These are phyloP conservation scores for Naegleria gruberi DNA, from an alignment of 208 protist species.

Conservation along the genomic window DNA sequence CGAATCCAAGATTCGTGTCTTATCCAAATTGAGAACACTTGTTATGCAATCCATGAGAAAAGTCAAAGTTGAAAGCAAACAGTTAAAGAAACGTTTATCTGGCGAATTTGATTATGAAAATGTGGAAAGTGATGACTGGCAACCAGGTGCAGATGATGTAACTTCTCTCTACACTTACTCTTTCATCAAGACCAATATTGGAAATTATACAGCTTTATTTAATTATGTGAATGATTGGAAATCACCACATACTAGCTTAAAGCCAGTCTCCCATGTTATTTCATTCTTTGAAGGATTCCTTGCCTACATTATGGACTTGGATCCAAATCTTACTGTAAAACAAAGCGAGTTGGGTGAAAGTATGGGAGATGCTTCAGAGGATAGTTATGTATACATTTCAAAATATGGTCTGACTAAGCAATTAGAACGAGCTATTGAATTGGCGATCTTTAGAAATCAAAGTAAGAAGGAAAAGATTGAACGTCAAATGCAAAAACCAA, in stretches of 20 bases:
- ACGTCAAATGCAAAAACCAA: neutral
- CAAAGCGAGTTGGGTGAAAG: neutral
- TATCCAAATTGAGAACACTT: neutral
- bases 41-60: neutral
- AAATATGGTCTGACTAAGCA: neutral
- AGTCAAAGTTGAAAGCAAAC: neutral
- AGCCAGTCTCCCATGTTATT: neutral
- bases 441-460: neutral
- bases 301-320: neutral
- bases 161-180: neutral
- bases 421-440: neutral
- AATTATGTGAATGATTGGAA: slow-evolving; percentile 11
- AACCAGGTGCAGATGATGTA: slow-evolving; percentile 14
- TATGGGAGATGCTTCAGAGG: neutral
- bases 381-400: neutral
- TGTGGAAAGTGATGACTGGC: neutral
- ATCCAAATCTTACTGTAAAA: neutral
- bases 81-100: neutral
- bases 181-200: neutral
- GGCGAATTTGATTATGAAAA: neutral
- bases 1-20: neutral
- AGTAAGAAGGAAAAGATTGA: neutral
- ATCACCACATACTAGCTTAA: neutral
- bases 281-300: slow-evolving; percentile 9
- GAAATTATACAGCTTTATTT: neutral